These are phyloP conservation scores for Diaporthe nobilis DNA, from an alignment of 2,329 filamentous ascomycete species.

Conservation along the genomic window DNA sequence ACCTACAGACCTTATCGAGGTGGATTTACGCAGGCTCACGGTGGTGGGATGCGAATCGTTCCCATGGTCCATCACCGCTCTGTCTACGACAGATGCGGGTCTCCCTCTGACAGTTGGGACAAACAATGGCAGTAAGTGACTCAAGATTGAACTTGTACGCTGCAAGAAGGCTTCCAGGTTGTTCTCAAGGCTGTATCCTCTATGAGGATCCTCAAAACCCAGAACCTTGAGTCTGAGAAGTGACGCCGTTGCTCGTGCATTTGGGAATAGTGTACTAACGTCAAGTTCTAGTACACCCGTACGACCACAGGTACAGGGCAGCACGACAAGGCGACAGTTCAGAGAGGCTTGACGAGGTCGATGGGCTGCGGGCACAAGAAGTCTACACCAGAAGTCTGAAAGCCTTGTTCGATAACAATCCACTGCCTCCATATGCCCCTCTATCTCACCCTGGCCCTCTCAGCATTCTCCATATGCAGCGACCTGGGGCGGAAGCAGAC, in stretches of 20 bases:
- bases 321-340: conserved; percentile 49
- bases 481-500: conserved; percentile 63
- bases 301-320: conserved; percentile 76
- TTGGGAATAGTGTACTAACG: neutral
- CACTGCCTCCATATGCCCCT: conserved; percentile 74
- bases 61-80: conserved; percentile 85
- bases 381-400: conserved; percentile 50
- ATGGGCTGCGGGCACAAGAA: conserved; percentile 46
- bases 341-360: conserved; percentile 55
- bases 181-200: neutral
- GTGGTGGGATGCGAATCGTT: conserved; percentile 79
- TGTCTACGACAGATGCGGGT: conserved; percentile 77
- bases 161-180: neutral
- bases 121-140: conserved; percentile 68
- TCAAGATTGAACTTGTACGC: neutral
- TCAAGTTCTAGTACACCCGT: conserved; percentile 73
- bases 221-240: neutral
- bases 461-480: conserved; percentile 83
- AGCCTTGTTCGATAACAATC: conserved; percentile 66
- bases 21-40: conserved; percentile 82
- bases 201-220: neutral
- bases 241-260: neutral
- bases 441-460: conserved; percentile 86
- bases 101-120: conserved; percentile 88
- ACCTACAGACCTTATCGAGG: conserved; percentile 76